These are phyloP conservation scores for Penicillium capsulatum DNA, from an alignment of 2,329 filamentous ascomycete species.

Conservation along the genomic window DNA sequence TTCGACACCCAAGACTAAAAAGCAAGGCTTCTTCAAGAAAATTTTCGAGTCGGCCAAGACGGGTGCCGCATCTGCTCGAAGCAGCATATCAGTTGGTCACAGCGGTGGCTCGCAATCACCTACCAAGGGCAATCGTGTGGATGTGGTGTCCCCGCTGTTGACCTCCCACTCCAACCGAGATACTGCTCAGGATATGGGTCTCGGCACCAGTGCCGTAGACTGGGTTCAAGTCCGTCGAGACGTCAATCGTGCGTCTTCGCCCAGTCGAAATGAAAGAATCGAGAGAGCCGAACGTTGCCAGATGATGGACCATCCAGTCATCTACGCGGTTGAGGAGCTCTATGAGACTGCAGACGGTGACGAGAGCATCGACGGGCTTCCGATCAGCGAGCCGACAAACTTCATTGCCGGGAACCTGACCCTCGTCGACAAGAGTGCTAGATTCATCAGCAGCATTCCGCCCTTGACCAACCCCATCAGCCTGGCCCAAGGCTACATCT, in stretches of 20 bases:
- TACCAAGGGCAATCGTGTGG: slow-evolving; percentile 45
- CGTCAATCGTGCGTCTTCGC: slow-evolving; percentile 88
- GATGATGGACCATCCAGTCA: slow-evolving; percentile 85
- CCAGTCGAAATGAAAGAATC: slow-evolving; percentile 79
- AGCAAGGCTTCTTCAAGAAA: slow-evolving; percentile 90
- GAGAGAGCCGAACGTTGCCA: slow-evolving; percentile 86
- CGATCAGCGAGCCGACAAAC: slow-evolving; percentile 76
- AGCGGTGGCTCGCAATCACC: slow-evolving; percentile 44
- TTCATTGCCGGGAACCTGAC: slow-evolving; percentile 74
- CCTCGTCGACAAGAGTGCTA: slow-evolving; percentile 91
- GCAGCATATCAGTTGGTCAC: slow-evolving; percentile 68
- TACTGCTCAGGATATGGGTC: slow-evolving; percentile 65
- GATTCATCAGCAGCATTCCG: slow-evolving; percentile 80
- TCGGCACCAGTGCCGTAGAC: slow-evolving; percentile 59
- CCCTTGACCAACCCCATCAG: slow-evolving; percentile 75
- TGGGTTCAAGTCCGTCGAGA: slow-evolving; percentile 98
- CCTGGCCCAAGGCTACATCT: slow-evolving; percentile 86
- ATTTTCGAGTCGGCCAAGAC: slow-evolving; percentile 93
- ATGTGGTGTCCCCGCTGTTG: slow-evolving; percentile 43
- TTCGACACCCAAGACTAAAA: slow-evolving; percentile 68
- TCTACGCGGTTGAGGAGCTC: slow-evolving; percentile 86
- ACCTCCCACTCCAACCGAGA: slow-evolving; percentile 41
- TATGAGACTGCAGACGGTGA: slow-evolving; percentile 83
- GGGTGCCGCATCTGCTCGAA: slow-evolving; percentile 81
- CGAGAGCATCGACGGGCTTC: slow-evolving; percentile 78